Evolutionary conservation across 2,329 filamentous ascomycete genomes (phyloP), one percentile per base, ranked within the genome.

Genomic region (Pseudogymnoascus sp.): DNA sequence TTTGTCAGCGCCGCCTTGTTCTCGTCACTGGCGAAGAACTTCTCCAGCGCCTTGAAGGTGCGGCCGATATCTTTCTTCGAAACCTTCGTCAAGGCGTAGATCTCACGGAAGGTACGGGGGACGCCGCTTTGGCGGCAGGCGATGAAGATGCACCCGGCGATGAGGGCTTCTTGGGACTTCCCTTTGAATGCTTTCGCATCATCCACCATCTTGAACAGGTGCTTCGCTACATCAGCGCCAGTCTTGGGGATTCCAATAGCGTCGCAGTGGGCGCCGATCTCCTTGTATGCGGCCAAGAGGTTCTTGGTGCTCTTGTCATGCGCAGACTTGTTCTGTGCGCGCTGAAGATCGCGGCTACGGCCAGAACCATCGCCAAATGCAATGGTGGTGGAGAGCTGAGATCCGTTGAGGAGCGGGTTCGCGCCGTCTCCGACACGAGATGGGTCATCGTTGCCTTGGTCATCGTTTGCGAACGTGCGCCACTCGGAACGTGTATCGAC

Each of bases 401-500:
- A 88, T 62, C 92, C 92, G 71, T 96, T 92, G 63, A 96, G 82
- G 45, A 99, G 86, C 61, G 90, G 88, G 72, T 97, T 97, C 64
- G 88, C 87, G 5, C 89, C 90, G 69, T 97, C 94, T 79, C 94
- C 94, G 67, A 99, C 93, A 91, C 94, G 94, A 63, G 92, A 97
- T 4, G 95, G 94, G 68, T 99, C 94, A 69, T 97, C 95, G 71
- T 90, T 92, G 71, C 90, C 91, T 74, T 96, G 91, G 73, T 99
- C 95, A 72, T 99, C 94, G 73, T 97, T 97, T 72, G 92, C 92
- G 77, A 99, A 99, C 0, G 94, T 99, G 73, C 94, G 90, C 94
- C 94, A 99, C 78, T 99, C 94, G 58, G 92, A 96, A 65, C 95
- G 89, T 64, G 90, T 95, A 73, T 99, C 95, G 72, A 99, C 92